Evolutionary conservation across 164 flowering plant species (phyloP).

Genomic region (Nymphaea thermarum): DNA sequence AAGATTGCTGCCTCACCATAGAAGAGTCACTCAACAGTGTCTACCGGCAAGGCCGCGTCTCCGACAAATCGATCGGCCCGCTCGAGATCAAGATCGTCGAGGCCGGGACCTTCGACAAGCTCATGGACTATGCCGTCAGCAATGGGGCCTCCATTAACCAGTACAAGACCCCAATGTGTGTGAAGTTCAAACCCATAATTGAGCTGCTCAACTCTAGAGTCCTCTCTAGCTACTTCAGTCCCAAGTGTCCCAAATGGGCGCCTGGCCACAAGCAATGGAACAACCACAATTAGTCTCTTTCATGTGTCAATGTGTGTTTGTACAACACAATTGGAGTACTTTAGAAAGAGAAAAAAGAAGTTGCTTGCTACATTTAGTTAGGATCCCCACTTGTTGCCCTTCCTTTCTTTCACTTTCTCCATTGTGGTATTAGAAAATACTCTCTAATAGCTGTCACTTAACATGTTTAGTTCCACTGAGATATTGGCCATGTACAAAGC

Average conservation of each 20-base stretch:
- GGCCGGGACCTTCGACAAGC: constrained; percentile 82
- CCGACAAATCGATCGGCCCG: constrained; percentile 83
- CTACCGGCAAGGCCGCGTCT: constrained; percentile 59
- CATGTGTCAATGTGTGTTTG: background rate
- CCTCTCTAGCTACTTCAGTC: constrained; percentile 47
- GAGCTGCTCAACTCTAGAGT: constrained; percentile 76
- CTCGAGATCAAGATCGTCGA: constrained; percentile 85
- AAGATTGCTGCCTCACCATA: constrained; percentile 75
- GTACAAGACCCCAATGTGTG: constrained; percentile 93
- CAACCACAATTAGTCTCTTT: constrained; percentile 1
- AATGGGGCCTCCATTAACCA: constrained; percentile 89
- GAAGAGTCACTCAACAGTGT: constrained; percentile 90
- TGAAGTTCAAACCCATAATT: constrained; percentile 72
- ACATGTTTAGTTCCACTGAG: background rate
- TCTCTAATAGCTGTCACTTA: background rate
- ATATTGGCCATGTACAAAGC: background rate
- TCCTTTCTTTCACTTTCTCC: background rate
- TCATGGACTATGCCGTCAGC: constrained; percentile 96
- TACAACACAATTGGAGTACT: background rate
- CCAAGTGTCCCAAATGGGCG: constrained; percentile 86
- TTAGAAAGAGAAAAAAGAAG: background rate
- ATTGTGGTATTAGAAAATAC: background rate
- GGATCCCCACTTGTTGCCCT: background rate
- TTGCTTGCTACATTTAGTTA: background rate
- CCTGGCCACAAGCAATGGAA: constrained; percentile 84